These are phyloP conservation scores for Spizellomyces sp. DNA, from an alignment of 192 early-diverging fungal genomes.

Conservation along the genomic window DNA sequence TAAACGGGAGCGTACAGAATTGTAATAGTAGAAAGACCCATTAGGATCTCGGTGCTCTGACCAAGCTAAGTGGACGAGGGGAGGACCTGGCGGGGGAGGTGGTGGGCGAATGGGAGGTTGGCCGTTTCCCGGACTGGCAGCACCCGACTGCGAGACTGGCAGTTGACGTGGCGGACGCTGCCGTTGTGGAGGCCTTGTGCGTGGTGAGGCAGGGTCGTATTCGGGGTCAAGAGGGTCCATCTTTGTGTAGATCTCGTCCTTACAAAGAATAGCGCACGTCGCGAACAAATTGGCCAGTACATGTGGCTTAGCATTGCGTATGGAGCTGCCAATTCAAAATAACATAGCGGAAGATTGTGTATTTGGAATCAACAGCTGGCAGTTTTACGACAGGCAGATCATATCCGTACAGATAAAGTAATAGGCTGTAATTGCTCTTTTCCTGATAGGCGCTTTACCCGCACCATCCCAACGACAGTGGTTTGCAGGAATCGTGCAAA, in stretches of 20 bases:
- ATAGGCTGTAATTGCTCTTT: no score
- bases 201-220: slow-evolving; percentile 12
- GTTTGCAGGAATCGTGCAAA: no score
- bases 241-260: neutral
- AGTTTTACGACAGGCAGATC: no score
- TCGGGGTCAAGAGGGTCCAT: slow-evolving; percentile 44
- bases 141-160: neutral
- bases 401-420: no score
- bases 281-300: no score
- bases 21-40: slow-evolving; percentile 75
- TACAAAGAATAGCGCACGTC: no score
- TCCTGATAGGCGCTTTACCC: no score
- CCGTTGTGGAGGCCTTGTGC: neutral
- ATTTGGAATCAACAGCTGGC: no score
- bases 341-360: no score
- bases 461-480: no score
- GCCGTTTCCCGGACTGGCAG: neutral
- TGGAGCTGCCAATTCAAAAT: no score
- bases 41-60: slow-evolving; percentile 46
- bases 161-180: neutral
- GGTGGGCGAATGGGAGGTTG: neutral
- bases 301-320: no score
- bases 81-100: slow-evolving; percentile 17
- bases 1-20: slow-evolving; percentile 34
- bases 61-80: slow-evolving; percentile 23